Percentiles rank a stretch among this genome's conserved stretches.
Conservation (phyloP, 208 protist species). For the Leishmania aethiopica region DNA sequence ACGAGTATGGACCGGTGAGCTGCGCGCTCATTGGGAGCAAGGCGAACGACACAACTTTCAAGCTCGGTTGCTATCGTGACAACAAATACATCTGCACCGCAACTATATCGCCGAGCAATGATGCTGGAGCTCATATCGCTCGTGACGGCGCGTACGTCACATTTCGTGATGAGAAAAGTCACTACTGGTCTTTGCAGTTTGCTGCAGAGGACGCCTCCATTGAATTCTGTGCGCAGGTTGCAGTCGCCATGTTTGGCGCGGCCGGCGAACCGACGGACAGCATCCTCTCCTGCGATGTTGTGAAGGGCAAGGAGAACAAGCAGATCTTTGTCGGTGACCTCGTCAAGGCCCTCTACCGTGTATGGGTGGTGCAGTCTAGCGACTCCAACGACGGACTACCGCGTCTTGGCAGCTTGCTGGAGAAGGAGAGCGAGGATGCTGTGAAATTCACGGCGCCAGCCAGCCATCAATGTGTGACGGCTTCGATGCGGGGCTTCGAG, state of each 20-base stretch:
- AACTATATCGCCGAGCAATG: constrained; percentile 66
- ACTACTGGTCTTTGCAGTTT: constrained; percentile 72
- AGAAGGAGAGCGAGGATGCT: constrained; percentile 51
- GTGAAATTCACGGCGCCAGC: constrained; percentile 51
- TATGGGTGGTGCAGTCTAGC: constrained; percentile 65
- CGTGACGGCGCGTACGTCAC: constrained; percentile 61
- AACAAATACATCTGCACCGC: constrained; percentile 76
- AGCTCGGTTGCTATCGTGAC: constrained; percentile 79
- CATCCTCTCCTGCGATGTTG: constrained; percentile 60
- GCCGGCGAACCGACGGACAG: constrained; percentile 58
- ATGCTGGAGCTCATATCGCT: constrained; percentile 59
- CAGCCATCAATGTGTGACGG: constrained; percentile 60
- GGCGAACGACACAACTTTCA: constrained; percentile 44
- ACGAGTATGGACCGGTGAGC: constrained; percentile 57
- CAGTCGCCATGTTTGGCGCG: constrained; percentile 72
- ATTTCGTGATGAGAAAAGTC: constrained; percentile 72
- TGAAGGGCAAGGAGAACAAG: constrained; percentile 41
- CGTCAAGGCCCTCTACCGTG: constrained; percentile 55
- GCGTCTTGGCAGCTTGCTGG: constrained; percentile 66
- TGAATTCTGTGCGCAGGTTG: constrained; percentile 61
- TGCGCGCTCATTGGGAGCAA: constrained; percentile 66
- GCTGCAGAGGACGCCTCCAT: constrained; percentile 40
- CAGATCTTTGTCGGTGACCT: constrained; percentile 62
- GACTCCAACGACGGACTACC: constrained; percentile 32
- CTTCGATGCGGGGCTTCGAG: constrained; percentile 81